phyloP scores from a whole-genome alignment of 495 filamentous ascomycete genomes.

The Filosporella fistucella region DNA sequence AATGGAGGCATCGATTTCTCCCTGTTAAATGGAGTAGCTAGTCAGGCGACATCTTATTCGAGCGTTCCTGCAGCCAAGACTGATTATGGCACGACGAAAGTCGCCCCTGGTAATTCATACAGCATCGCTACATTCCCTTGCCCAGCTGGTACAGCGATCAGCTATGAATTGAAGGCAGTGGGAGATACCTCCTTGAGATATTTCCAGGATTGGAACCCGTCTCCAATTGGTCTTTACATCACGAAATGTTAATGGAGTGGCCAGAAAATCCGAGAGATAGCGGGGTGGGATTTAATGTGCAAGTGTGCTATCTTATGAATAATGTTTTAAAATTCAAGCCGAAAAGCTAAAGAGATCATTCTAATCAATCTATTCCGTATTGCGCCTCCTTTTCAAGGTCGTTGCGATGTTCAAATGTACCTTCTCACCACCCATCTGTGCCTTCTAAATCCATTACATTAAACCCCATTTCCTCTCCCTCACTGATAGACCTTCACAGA shows the following conservation, averaged over 20 bases:
- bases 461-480: no score
- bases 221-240: conserved; percentile 13
- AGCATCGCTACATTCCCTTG: conserved; percentile 51
- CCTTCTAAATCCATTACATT: no score
- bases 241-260: conserved; percentile 10
- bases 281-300: no score
- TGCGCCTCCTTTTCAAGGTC: no score
- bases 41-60: conserved; percentile 42
- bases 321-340: no score
- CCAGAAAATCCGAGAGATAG: no score
- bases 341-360: no score
- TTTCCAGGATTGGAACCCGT: conserved; percentile 46
- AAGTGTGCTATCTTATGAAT: no score
- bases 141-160: conserved; percentile 45
- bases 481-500: conserved; percentile 49
- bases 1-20: conserved; percentile 49
- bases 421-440: no score
- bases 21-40: conserved; percentile 35
- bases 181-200: conserved; percentile 51
- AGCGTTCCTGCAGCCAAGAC: conserved; percentile 40
- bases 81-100: conserved; percentile 38
- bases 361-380: no score
- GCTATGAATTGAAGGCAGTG: conserved; percentile 47
- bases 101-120: conserved; percentile 51
- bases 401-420: no score